phyloP scores from a whole-genome alignment of 2,329 filamentous ascomycete species.

The Ambrosiella xylebori region DNA sequence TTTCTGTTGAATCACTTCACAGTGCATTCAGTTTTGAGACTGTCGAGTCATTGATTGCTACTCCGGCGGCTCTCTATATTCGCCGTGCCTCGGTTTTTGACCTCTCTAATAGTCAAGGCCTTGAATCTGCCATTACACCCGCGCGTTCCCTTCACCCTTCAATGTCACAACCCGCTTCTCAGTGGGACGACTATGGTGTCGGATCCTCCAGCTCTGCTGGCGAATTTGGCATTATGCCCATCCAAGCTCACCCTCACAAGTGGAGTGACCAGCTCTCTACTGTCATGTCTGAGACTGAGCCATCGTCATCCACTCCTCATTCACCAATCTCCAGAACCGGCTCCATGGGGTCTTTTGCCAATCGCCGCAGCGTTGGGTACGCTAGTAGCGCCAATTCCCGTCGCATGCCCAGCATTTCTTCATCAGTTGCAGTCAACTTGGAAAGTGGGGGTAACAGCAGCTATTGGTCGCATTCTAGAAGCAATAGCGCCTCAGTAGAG shows the following conservation, averaged over 20 bases:
- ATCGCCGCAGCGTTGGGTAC: constrained; percentile 22
- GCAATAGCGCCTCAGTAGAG: constrained; percentile 31
- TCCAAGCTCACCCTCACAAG: constrained; percentile 36
- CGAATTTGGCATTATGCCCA: constrained; percentile 15
- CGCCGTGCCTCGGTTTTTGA: constrained; percentile 18
- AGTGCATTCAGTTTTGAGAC: constrained; percentile 35
- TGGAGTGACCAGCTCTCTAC: constrained; percentile 49
- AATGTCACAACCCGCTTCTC: constrained; percentile 13
- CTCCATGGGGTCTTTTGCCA: constrained; percentile 26
- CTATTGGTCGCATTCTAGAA: constrained; percentile 23
- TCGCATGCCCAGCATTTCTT: constrained; percentile 40
- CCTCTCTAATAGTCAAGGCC: constrained; percentile 8
- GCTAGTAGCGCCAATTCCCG: constrained; percentile 33
- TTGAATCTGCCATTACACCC: constrained; percentile 3
- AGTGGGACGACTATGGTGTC: constrained; percentile 7
- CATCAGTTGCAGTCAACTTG: constrained; percentile 26
- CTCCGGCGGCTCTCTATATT: constrained; percentile 25
- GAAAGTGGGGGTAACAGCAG: constrained; percentile 12
- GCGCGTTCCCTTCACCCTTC: constrained; percentile 20
- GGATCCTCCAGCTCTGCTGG: neutral
- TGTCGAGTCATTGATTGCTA: constrained; percentile 22
- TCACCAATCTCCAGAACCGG: constrained; percentile 27
- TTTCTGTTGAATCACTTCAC: constrained; percentile 38
- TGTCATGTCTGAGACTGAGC: constrained; percentile 44
- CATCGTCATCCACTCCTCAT: constrained; percentile 21